phyloP scores from a whole-genome alignment of 176 grass and related monocot genomes.

The Cenchrus fungigraminus region DNA sequence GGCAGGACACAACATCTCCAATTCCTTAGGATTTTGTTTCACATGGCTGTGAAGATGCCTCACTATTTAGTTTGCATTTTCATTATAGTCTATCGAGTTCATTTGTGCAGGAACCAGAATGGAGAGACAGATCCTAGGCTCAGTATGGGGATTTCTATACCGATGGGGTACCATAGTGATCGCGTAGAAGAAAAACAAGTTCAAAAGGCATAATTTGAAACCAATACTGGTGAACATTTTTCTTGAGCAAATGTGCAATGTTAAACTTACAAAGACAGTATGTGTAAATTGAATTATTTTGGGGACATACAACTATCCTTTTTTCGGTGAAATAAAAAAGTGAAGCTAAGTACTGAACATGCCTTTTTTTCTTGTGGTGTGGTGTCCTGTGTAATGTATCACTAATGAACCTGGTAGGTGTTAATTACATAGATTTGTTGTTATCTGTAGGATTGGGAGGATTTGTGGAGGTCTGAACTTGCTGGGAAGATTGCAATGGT shows the following conservation, averaged over 20 bases:
- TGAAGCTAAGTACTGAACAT: not conserved
- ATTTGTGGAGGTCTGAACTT: constrained; percentile 94
- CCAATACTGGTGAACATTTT: constrained; percentile 71
- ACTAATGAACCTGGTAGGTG: not conserved
- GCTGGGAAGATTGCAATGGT: constrained; percentile 89
- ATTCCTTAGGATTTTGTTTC: not conserved
- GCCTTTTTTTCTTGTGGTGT: not conserved
- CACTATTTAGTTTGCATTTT: constrained; percentile 44
- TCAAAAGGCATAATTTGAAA: constrained; percentile 76
- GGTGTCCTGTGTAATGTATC: not conserved
- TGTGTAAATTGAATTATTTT: constrained; percentile 8
- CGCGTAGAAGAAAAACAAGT: constrained; percentile 95
- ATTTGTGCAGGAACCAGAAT: constrained; percentile 90
- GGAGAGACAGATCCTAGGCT: constrained; percentile 85
- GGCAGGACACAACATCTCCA: not conserved
- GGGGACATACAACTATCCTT: not conserved
- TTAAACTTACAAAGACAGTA: not conserved
- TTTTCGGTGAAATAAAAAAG: constrained; percentile 14
- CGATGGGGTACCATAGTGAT: constrained; percentile 89
- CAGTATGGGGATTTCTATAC: constrained; percentile 78
- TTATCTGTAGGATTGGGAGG: constrained; percentile 75
- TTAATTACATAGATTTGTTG: constrained; percentile 15
- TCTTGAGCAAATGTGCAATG: not conserved
- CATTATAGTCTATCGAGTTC: constrained; percentile 79
- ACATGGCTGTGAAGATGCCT: constrained; percentile 8